A percentile compares a stretch with the other conserved stretches of the same genome.
These are phyloP conservation scores for Thermothelomyces thermophilus DNA, from an alignment of 2,329 filamentous ascomycete genomes.

Conservation along the genomic window DNA sequence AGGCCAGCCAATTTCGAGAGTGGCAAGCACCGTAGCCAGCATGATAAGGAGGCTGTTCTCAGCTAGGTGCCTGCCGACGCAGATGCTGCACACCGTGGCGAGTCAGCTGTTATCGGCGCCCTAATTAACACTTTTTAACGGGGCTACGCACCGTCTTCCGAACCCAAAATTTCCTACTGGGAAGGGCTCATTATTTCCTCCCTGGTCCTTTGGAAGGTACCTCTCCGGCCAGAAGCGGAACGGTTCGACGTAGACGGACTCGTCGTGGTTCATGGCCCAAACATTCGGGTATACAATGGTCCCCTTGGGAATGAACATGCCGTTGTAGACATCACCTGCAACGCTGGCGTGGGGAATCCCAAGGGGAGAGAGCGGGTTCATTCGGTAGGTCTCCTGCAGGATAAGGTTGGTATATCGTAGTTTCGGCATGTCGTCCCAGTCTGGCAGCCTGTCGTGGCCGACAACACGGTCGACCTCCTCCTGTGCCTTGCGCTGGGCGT, in stretches of 20 bases:
- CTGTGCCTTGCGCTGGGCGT: constrained; percentile 31
- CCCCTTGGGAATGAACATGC: constrained; percentile 39
- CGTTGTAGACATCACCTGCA: constrained; percentile 37
- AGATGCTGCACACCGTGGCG: constrained; percentile 28
- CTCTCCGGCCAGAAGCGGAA: constrained; percentile 30
- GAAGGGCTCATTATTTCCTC: constrained; percentile 28
- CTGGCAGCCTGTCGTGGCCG: constrained; percentile 29
- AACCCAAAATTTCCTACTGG: constrained; percentile 35
- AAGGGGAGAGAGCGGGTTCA: constrained; percentile 30
- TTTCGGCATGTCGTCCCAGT: constrained; percentile 19
- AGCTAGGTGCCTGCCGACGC: constrained; percentile 40
- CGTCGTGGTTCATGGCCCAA: constrained; percentile 35
- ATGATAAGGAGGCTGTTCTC: constrained; percentile 40
- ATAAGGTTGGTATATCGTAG: constrained; percentile 33
- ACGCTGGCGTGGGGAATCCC: constrained; percentile 35
- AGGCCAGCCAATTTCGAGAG: constrained; percentile 27
- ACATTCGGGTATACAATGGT: constrained; percentile 37
- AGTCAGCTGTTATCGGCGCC: not conserved
- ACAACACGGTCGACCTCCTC: constrained; percentile 33
- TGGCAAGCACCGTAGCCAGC: constrained; percentile 31
- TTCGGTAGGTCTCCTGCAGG: constrained; percentile 33
- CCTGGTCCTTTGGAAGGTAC: constrained; percentile 23
- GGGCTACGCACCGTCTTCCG: constrained; percentile 30
- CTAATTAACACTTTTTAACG: not conserved
- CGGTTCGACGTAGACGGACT: constrained; percentile 27